Evolutionary conservation across 108 stramenopile genomes (phyloP).

Genomic region (Bacterosira constricta): DNA sequence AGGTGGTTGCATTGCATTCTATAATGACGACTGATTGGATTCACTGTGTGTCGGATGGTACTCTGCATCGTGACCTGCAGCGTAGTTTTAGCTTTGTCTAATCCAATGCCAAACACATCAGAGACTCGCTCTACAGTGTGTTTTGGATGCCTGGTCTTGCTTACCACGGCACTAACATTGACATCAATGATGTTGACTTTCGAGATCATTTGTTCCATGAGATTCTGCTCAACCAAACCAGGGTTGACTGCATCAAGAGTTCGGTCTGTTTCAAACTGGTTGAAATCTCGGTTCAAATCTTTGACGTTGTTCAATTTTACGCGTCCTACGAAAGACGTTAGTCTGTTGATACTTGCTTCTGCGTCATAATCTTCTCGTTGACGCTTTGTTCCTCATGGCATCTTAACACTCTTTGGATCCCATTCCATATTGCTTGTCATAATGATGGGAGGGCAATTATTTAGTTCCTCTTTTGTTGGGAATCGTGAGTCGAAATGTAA

Average conservation of each 20-base stretch:
- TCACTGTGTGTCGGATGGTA: constrained; percentile 25
- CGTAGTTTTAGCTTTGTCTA: constrained; percentile 23
- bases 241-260: not conserved
- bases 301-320: not conserved
- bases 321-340: not conserved
- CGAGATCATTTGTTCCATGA: not conserved
- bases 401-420: not conserved
- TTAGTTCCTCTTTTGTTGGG: constrained; percentile 1
- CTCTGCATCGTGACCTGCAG: constrained; percentile 36
- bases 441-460: not conserved
- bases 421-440: not conserved
- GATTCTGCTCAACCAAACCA: not conserved
- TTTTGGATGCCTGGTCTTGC: constrained; percentile 19
- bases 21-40: constrained; percentile 20
- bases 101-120: constrained; percentile 4
- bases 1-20: constrained; percentile 24
- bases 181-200: not conserved
- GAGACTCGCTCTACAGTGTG: constrained; percentile 23
- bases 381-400: not conserved
- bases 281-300: not conserved
- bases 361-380: not conserved
- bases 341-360: no score
- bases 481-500: not conserved
- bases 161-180: no score
- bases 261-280: not conserved